These are phyloP conservation scores for Apiospora arundinis DNA, from an alignment of 2,329 filamentous ascomycete species.

Conservation along the genomic window DNA sequence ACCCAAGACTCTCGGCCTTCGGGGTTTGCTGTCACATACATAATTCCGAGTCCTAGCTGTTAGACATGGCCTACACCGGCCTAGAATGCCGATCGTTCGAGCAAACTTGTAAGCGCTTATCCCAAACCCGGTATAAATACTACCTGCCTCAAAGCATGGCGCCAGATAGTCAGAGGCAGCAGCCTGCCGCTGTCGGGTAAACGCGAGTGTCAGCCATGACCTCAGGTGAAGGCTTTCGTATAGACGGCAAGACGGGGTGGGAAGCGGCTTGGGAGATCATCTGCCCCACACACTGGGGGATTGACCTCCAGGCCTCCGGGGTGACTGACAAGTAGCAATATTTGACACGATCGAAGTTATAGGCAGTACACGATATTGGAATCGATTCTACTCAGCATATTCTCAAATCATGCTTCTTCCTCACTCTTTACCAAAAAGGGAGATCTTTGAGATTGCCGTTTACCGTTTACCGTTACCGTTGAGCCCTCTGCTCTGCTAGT, in stretches of 20 bases:
- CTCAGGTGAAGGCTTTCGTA: neutral
- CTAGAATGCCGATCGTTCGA: slow-evolving; percentile 3
- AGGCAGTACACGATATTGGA: no score
- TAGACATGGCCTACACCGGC: neutral
- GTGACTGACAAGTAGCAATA: neutral
- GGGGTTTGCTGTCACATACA: neutral
- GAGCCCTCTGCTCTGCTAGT: no score
- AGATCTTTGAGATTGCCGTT: no score
- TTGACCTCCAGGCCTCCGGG: neutral
- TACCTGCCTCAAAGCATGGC: neutral
- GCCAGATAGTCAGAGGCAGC: neutral
- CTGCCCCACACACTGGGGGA: neutral
- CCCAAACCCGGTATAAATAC: neutral
- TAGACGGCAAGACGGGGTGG: neutral
- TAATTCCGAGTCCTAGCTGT: neutral
- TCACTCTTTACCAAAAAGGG: no score
- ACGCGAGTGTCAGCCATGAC: neutral
- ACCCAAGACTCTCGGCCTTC: neutral
- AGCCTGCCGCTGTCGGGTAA: neutral
- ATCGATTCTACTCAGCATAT: no score
- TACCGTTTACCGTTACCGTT: no score
- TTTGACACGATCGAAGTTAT: no score
- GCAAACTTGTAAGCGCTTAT: neutral
- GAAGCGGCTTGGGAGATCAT: neutral
- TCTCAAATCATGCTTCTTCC: no score